These are phyloP conservation scores for Pseudogymnoascus sp. DNA, from an alignment of 2,329 filamentous ascomycete genomes.

Conservation along the genomic window DNA sequence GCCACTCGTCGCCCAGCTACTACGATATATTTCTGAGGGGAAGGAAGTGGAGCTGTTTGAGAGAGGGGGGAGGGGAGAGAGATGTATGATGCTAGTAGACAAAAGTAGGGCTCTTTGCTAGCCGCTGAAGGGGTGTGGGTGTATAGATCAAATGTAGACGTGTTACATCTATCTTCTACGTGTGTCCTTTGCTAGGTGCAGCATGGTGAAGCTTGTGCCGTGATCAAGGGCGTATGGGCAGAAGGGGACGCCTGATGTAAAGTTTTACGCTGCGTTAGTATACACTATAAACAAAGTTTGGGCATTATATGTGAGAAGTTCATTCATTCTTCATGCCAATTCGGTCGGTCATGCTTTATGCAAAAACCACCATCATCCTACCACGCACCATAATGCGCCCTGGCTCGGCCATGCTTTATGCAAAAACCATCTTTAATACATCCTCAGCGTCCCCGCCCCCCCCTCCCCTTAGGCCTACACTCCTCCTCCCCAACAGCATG, in stretches of 20 bases:
- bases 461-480: slow-evolving; percentile 39
- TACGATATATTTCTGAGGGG: neutral
- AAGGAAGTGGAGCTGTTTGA: neutral
- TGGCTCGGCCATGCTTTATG: neutral
- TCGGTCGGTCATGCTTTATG: neutral
- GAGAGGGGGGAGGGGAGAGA: neutral
- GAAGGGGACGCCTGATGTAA: neutral
- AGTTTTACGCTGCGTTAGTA: neutral
- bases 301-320: neutral
- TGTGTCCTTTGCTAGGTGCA: neutral
- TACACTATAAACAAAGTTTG: neutral
- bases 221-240: neutral
- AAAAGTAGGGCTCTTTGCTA: neutral
- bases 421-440: neutral
- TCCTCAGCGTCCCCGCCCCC: slow-evolving; percentile 6
- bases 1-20: neutral
- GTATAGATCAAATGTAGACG: neutral
- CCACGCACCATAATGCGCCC: neutral
- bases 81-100: slow-evolving; percentile 1
- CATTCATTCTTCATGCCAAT: neutral
- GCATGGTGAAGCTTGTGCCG: neutral
- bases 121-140: neutral
- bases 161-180: neutral
- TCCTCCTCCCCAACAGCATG: slow-evolving; percentile 62
- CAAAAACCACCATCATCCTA: neutral